Conservation (phyloP, 2,329 filamentous ascomycete genomes). For the Dothideomycetes sp. region DNA sequence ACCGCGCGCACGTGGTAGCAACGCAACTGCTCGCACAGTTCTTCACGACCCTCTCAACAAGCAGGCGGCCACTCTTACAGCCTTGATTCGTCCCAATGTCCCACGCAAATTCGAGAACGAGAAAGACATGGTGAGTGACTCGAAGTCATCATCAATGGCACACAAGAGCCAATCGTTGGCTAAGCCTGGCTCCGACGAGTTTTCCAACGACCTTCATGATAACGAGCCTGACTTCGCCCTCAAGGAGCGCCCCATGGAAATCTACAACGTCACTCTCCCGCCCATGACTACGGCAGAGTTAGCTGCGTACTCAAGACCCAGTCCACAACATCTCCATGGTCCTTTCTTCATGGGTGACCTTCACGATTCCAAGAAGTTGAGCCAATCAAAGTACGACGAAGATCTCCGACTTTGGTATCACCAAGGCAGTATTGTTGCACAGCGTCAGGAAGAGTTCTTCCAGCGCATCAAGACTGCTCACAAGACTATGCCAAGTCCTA, state of each 20-base stretch:
- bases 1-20: background rate
- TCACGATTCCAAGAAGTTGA: constrained; percentile 16
- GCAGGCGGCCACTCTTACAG: background rate
- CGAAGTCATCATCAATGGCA: too few species aligned
- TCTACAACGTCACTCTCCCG: constrained; percentile 1
- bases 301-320: constrained; percentile 18
- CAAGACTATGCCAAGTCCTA: constrained; percentile 6
- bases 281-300: constrained; percentile 7
- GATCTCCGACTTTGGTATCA: constrained; percentile 34
- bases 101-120: too few species aligned
- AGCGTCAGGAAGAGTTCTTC: constrained; percentile 25
- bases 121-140: too few species aligned
- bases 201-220: background rate
- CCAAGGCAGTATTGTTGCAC: constrained; percentile 22
- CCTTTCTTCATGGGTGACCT: constrained; percentile 29
- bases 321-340: constrained; percentile 28
- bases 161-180: too few species aligned
- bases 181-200: too few species aligned
- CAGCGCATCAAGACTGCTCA: constrained; percentile 18
- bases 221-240: constrained; percentile 12
- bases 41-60: constrained; percentile 25
- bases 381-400: constrained; percentile 24
- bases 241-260: background rate
- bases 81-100: too few species aligned
- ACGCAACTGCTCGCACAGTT: constrained; percentile 18